phyloP scores from a whole-genome alignment of 805 yeast species.

The Saccharomycopsis amapae region DNA sequence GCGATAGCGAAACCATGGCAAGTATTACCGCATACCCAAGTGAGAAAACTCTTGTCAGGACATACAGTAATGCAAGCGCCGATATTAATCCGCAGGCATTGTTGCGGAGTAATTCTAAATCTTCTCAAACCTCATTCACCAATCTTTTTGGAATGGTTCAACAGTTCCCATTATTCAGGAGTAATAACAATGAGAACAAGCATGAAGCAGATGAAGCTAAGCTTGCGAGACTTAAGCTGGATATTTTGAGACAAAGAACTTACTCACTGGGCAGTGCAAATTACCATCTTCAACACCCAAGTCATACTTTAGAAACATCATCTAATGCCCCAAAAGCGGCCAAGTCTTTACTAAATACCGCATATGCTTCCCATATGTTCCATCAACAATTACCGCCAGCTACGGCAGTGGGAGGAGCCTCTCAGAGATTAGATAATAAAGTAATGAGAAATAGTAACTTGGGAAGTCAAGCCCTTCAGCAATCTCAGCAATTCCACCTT shows the following conservation, averaged over 20 bases:
- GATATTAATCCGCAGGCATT: slow-evolving; percentile 2
- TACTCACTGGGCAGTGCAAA: too few species aligned
- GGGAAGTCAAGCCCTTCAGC: not conserved
- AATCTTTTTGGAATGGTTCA: slow-evolving; percentile 11
- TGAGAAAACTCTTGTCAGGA: too few species aligned
- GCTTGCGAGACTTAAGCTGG: slow-evolving; percentile 6
- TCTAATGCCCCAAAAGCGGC: slow-evolving; percentile 19
- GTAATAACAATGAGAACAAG: not conserved
- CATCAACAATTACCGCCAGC: slow-evolving; percentile 13
- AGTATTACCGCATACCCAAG: not conserved
- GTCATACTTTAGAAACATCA: too few species aligned
- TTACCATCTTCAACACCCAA: not conserved
- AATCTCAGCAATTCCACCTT: not conserved
- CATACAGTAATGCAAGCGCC: not conserved
- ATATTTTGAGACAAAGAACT: slow-evolving; percentile 9
- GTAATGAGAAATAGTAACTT: not conserved
- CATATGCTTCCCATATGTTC: slow-evolving; percentile 19
- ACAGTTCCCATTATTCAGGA: slow-evolving; percentile 13
- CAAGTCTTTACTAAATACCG: slow-evolving; percentile 17
- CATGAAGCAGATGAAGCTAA: not conserved
- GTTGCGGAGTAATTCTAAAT: slow-evolving; percentile 4
- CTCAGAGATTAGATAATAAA: not conserved
- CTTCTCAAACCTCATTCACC: slow-evolving; percentile 14
- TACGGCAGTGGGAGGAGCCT: not conserved
- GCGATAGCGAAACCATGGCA: not conserved